Conservation (phyloP, 352 stramenopile genomes). For the Phytophthora melonis region DNA sequence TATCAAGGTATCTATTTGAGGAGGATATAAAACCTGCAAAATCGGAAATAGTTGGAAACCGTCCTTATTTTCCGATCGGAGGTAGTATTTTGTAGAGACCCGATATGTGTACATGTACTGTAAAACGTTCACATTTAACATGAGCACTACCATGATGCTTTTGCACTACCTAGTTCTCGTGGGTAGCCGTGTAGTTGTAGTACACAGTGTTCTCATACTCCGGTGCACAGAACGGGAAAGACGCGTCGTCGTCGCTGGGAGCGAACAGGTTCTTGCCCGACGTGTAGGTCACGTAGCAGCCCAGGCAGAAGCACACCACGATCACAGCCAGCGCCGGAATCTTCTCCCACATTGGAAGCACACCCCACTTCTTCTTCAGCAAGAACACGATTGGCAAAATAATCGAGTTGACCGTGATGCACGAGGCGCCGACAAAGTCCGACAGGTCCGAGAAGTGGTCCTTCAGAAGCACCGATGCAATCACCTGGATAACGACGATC, state of each 20-base stretch:
- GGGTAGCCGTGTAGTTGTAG: slow-evolving; percentile 21
- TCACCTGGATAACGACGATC: slow-evolving; percentile 44
- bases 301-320: slow-evolving; percentile 39
- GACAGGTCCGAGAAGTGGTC: slow-evolving; percentile 54
- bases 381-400: slow-evolving; percentile 54
- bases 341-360: slow-evolving; percentile 41
- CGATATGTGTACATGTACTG: too few species aligned
- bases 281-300: slow-evolving; percentile 41
- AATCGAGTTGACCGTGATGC: slow-evolving; percentile 60
- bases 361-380: slow-evolving; percentile 42
- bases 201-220: slow-evolving; percentile 48
- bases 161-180: slow-evolving; percentile 25
- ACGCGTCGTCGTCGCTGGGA: slow-evolving; percentile 25
- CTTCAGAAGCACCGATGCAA: slow-evolving; percentile 48
- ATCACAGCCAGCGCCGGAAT: slow-evolving; percentile 26
- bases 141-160: too few species aligned
- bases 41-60: too few species aligned
- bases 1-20: too few species aligned
- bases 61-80: too few species aligned
- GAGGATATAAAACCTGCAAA: too few species aligned
- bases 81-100: too few species aligned
- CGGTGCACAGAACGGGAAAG: slow-evolving; percentile 47
- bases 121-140: too few species aligned
- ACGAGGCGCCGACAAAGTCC: slow-evolving; percentile 53
- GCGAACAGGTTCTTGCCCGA: slow-evolving; percentile 41